Percentiles rank a stretch among this genome's conserved stretches.
Evolutionary conservation across 495 filamentous ascomycete genomes (phyloP).

Genomic region (Hypomontagnella submonticulosa): DNA sequence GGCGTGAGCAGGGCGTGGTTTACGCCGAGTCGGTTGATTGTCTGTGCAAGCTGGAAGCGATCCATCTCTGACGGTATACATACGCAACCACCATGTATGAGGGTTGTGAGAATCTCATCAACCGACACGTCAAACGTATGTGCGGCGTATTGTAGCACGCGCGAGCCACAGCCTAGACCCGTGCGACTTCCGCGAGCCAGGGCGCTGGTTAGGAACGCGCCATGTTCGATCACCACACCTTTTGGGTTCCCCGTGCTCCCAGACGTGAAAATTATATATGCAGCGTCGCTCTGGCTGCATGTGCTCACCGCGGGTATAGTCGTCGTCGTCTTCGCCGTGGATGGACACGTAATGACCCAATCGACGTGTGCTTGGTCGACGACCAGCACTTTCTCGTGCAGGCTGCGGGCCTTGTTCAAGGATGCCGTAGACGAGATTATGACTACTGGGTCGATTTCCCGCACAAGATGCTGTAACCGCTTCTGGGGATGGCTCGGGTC

Average conservation of each 20-base stretch:
- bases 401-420: too few relatives aligned
- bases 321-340: too few relatives aligned
- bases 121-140: conserved; percentile 68
- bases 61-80: not conserved
- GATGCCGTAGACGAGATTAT: too few relatives aligned
- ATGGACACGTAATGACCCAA: too few relatives aligned
- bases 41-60: not conserved
- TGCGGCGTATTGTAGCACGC: conserved; percentile 67
- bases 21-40: too few relatives aligned
- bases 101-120: not conserved
- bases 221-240: conserved; percentile 56
- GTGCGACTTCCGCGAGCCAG: conserved; percentile 45
- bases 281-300: conserved; percentile 33
- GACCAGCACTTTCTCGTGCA: too few relatives aligned
- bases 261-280: conserved; percentile 69
- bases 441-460: too few relatives aligned
- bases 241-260: conserved; percentile 69
- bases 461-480: too few relatives aligned
- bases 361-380: too few relatives aligned
- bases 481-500: too few relatives aligned
- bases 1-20: not conserved
- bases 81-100: not conserved
- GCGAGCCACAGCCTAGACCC: conserved; percentile 53
- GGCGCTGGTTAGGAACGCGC: conserved; percentile 52
- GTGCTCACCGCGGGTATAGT: too few relatives aligned